Base-by-base conservation (phyloP, 2,329 filamentous ascomycete genomes). In the Clonostachys byssicola region DNA sequence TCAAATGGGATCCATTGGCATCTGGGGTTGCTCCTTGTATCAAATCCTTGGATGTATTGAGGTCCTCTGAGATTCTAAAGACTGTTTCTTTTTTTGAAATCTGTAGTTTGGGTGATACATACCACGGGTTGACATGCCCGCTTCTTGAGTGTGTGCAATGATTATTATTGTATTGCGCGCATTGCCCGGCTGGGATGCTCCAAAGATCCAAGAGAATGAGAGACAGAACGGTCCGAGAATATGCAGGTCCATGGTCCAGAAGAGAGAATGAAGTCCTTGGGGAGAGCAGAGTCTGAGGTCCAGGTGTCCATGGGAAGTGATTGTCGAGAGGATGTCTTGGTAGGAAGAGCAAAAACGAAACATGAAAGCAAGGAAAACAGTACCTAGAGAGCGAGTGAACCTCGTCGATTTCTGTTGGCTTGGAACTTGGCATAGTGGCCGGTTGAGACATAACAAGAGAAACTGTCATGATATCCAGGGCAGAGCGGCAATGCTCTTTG, bases 371-470 rank as follows among this genome's bases (percentile, higher is more conserved):
- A 65, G 64, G 71, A 74, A 73, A 73, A 72, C 74, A 79, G 70
- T 83, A 83, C 79, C 79, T 83, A 71, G 76, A 72, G 62, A 80
- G 74, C 60, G 75, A 77, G 62, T 78, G 73, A 67, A 78, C 75
- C 67, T 81, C 77, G 64, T 80, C 76, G 68, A 80, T 73, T 62
- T 80, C 76, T 59, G 72, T 56, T 50, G 58, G 70, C 59, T 70
- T 77, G 71, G 71, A 79, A 66, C 71, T 71, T 62, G 77, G 69
- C 77, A 81, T 80, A 59, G 70, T 61, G 56, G 62, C 71, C 69
- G 64, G 66, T 61, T 67, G 71, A 57, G 72, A 60, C 63, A 72
- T 63, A 63, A 71, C 65, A 65, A 74, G 63, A 39, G 36, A 65
- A 68, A 61, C 56, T 60, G 73, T 72, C 73, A 77, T 77, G 63